Percentiles rank a stretch among this genome's conserved stretches.
phyloP scores from a whole-genome alignment of 257 asterid genomes.

The Solanum appendiculatum region DNA sequence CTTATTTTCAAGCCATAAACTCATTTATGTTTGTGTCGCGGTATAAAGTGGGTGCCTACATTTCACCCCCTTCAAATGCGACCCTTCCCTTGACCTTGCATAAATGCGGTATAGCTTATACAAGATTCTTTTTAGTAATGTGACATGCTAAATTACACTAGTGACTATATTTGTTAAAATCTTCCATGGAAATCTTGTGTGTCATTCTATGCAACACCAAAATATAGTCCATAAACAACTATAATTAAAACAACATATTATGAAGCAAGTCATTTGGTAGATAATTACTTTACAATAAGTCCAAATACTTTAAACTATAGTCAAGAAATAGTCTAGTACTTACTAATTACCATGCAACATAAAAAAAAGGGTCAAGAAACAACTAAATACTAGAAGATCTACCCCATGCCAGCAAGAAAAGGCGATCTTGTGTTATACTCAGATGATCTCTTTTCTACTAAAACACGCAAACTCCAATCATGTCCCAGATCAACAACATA shows the following conservation, averaged over 20 bases:
- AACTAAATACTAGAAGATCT: background rate
- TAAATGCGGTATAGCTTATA: background rate
- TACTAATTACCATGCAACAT: background rate
- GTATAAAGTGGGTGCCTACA: background rate
- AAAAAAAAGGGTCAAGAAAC: background rate
- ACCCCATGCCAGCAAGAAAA: background rate
- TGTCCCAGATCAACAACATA: too few species aligned
- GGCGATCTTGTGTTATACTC: background rate
- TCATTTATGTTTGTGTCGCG: background rate
- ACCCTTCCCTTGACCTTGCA: background rate
- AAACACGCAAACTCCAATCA: background rate
- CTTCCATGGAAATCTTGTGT: background rate
- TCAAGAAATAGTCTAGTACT: background rate
- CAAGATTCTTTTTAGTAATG: too few species aligned
- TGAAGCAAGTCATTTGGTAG: background rate
- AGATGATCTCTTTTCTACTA: background rate
- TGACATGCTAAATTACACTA: background rate
- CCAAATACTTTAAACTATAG: background rate
- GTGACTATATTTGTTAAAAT: too few species aligned
- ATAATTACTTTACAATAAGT: background rate
- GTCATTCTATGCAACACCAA: background rate
- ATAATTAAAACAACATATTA: background rate
- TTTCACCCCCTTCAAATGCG: background rate
- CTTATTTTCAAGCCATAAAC: too few species aligned
- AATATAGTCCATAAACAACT: background rate